Evolutionary conservation across 768 basidiomycete species (phyloP).

Genomic region (Lentinula detonsa): DNA sequence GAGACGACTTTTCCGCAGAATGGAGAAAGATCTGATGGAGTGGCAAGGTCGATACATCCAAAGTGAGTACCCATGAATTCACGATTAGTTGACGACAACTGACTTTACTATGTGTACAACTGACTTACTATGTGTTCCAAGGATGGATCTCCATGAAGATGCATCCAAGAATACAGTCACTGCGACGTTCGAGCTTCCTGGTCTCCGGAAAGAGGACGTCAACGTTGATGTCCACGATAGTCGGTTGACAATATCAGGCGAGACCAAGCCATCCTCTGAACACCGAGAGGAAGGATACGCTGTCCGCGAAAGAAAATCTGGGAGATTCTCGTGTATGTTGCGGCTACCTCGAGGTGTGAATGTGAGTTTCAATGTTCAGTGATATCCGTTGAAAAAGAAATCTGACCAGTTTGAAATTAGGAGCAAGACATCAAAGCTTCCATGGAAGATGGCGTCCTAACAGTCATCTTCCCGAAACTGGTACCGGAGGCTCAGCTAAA

Average conservation of each 20-base stretch:
- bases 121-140: no score
- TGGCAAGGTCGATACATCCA: slow-evolving; percentile 19
- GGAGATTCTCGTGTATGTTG: slow-evolving; percentile 40
- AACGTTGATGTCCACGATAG: slow-evolving; percentile 47
- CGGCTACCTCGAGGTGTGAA: slow-evolving; percentile 49
- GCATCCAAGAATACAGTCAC: slow-evolving; percentile 43
- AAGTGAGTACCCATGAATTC: slow-evolving; percentile 16
- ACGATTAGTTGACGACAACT: neutral
- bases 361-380: slow-evolving; percentile 23
- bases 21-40: neutral
- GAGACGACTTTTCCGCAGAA: slow-evolving; percentile 7
- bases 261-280: slow-evolving; percentile 30
- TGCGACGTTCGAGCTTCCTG: slow-evolving; percentile 57
- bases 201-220: slow-evolving; percentile 47
- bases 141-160: slow-evolving; percentile 14
- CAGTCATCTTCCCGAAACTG: no score
- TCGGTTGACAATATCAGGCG: slow-evolving; percentile 46
- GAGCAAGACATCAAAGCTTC: neutral
- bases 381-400: neutral
- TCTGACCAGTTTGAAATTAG: no score
- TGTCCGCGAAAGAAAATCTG: slow-evolving; percentile 46
- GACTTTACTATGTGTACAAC: no score
- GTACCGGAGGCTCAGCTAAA: no score
- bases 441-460: neutral
- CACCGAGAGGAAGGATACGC: slow-evolving; percentile 34